Evolutionary conservation across 1,284 basidiomycete genomes (phyloP), one percentile per base, ranked within the genome.

Genomic region (Anthracocystis panici-leucophaei): DNA sequence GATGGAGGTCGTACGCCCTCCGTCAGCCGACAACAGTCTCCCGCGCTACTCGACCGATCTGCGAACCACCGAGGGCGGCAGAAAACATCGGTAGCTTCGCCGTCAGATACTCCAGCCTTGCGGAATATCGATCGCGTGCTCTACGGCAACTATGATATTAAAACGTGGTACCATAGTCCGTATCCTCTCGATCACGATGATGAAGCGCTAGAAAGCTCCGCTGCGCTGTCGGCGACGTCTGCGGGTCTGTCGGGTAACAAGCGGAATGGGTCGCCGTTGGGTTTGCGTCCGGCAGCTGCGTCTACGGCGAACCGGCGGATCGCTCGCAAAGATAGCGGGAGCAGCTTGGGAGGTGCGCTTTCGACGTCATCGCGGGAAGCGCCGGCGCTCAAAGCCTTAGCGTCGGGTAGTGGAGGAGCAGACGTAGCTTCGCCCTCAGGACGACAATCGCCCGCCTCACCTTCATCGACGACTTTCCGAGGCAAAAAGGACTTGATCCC

Each of bases 111-210:
- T 12, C 65, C 68, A 31, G 64, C 63, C 1, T 33, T 61, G 57
- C 65, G 75, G 6, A 73, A 72, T 63, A 74, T 77, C 29, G 70
- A 74, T 38, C 75, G 82, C 14, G 84, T 85, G 42, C 61, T 81
- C 40, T 85, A 82, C 59, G 84, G 83, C 45, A 72, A 61, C 23
- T 83, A 80, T 51, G 81, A 83, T 38, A 85, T 85, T 60, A 82
- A 80, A 60, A 77, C 84, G 3, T 85, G 84, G 84, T 85, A 84
- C 66, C 64, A 79, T 42, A 83, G 81, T 33, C 84, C 84, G 0
- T 85, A 84, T 64, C 82, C 82, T 11, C 69, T 85, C 20, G 77
- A 83, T 8, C 73, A 81, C 7, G 68, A 79, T 31, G 68, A 74
- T 9, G 72, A 69, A 21, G 42, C 25, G 3, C 9, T 18, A n/a